Conservation (phyloP, 495 filamentous ascomycete genomes). For the Tuber calosporum region DNA sequence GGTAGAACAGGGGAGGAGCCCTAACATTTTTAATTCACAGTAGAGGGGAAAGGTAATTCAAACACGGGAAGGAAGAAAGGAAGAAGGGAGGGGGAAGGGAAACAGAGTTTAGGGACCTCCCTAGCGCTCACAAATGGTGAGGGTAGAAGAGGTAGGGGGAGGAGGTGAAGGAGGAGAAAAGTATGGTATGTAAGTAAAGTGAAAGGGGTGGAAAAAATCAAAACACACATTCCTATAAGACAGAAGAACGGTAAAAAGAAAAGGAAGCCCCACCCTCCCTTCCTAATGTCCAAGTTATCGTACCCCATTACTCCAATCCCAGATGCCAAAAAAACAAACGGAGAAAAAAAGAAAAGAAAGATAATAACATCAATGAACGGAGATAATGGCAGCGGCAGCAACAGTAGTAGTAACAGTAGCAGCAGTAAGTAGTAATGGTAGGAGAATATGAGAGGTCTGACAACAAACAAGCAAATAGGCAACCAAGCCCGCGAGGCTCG, state of each 20-base stretch:
- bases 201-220: neutral
- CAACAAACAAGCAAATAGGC: conserved; percentile 6
- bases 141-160: neutral
- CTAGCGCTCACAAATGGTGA: neutral
- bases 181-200: neutral
- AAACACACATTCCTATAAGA: neutral
- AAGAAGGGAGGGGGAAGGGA: neutral
- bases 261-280: neutral
- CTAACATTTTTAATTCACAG: neutral
- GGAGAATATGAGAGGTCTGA: neutral
- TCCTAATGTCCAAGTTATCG: conserved; percentile 40
- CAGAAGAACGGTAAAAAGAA: neutral
- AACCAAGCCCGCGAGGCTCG: conserved; percentile 11
- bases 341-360: conserved; percentile 21
- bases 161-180: neutral
- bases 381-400: neutral
- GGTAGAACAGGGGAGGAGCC: neutral
- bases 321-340: conserved; percentile 39
- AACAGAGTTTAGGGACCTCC: neutral
- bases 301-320: conserved; percentile 42
- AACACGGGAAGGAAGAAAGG: neutral
- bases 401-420: neutral
- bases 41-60: neutral
- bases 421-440: neutral
- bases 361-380: conserved; percentile 14